These are phyloP conservation scores for Fusarium sp. DNA, from an alignment of 2,329 filamentous ascomycete genomes.

Conservation along the genomic window DNA sequence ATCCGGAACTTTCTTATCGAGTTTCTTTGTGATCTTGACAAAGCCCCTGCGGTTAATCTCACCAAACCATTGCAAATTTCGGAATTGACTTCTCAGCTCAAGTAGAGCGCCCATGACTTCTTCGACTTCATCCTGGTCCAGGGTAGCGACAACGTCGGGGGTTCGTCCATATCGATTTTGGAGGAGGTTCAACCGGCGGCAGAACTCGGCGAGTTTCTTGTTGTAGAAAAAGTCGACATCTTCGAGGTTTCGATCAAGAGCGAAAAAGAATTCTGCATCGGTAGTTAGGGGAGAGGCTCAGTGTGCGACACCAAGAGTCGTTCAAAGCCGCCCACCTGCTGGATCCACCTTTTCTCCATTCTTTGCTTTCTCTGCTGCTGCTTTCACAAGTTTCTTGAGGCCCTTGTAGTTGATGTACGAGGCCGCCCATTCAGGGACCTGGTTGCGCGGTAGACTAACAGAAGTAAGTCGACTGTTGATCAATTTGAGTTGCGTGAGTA, in stretches of 20 bases:
- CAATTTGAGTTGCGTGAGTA: conserved; percentile 19
- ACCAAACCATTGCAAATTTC: conserved; percentile 97
- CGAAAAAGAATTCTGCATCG: conserved; percentile 90
- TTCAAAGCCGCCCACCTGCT: conserved; percentile 75
- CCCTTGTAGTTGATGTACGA: conserved; percentile 91
- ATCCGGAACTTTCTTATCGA: conserved; percentile 91
- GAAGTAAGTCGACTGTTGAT: conserved; percentile 12
- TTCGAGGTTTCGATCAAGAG: conserved; percentile 95
- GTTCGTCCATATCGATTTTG: conserved; percentile 87
- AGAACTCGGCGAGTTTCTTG: conserved; percentile 88
- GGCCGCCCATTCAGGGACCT: conserved; percentile 87
- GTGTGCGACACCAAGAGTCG: conserved; percentile 45
- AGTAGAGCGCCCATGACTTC: conserved; percentile 91
- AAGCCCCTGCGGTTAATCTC: conserved; percentile 97
- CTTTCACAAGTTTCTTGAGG: conserved; percentile 95
- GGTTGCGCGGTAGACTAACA: conserved; percentile 77
- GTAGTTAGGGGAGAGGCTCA: conserved; percentile 50
- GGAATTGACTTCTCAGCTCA: conserved; percentile 85
- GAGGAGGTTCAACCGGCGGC: conserved; percentile 84
- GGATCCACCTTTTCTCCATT: conserved; percentile 83
- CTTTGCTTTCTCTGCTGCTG: conserved; percentile 72
- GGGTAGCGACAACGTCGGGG: conserved; percentile 73
- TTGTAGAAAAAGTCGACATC: conserved; percentile 98
- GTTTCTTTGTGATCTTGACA: conserved; percentile 98
- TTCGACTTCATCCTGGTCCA: conserved; percentile 90